phyloP scores from a whole-genome alignment of 352 stramenopile species.

The Phytophthora hybrid region DNA sequence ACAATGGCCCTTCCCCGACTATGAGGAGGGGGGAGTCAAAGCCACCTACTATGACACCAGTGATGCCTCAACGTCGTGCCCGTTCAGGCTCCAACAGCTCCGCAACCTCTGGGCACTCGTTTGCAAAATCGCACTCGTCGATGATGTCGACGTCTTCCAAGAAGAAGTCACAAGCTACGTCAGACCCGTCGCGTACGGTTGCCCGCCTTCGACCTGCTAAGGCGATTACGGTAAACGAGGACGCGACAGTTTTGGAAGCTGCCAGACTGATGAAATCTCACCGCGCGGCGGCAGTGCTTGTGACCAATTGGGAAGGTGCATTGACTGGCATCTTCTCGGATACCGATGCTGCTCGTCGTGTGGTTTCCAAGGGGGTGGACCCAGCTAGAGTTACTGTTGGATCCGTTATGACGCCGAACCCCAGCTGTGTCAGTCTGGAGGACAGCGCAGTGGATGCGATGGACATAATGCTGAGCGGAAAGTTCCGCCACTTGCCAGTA shows the following conservation, averaged over 20 bases:
- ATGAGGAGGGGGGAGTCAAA: slow-evolving; percentile 31
- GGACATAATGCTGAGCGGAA: slow-evolving; percentile 87
- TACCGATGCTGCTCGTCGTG: slow-evolving; percentile 83
- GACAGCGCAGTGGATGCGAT: slow-evolving; percentile 86
- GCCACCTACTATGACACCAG: slow-evolving; percentile 31
- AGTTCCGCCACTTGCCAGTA: slow-evolving; percentile 98
- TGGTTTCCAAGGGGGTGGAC: slow-evolving; percentile 82
- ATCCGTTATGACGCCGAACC: slow-evolving; percentile 88
- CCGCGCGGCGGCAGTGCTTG: slow-evolving; percentile 91
- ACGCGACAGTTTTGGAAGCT: slow-evolving; percentile 89
- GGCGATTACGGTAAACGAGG: slow-evolving; percentile 85
- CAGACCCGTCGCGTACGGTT: slow-evolving; percentile 76
- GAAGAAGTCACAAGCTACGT: slow-evolving; percentile 59
- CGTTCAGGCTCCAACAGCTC: slow-evolving; percentile 81
- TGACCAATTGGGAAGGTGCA: slow-evolving; percentile 87
- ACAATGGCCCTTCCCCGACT: slow-evolving; percentile 44
- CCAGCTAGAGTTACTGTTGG: slow-evolving; percentile 70
- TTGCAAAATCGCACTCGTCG: slow-evolving; percentile 80
- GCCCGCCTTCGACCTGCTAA: slow-evolving; percentile 86
- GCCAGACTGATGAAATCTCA: slow-evolving; percentile 93
- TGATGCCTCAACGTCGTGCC: slow-evolving; percentile 49
- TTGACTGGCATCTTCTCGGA: slow-evolving; percentile 97
- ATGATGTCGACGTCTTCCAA: slow-evolving; percentile 83
- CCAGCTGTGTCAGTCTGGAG: slow-evolving; percentile 83
- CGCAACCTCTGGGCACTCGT: slow-evolving; percentile 79